phyloP scores from a whole-genome alignment of 176 grass and related monocot species.

The Juncus inflexus region DNA sequence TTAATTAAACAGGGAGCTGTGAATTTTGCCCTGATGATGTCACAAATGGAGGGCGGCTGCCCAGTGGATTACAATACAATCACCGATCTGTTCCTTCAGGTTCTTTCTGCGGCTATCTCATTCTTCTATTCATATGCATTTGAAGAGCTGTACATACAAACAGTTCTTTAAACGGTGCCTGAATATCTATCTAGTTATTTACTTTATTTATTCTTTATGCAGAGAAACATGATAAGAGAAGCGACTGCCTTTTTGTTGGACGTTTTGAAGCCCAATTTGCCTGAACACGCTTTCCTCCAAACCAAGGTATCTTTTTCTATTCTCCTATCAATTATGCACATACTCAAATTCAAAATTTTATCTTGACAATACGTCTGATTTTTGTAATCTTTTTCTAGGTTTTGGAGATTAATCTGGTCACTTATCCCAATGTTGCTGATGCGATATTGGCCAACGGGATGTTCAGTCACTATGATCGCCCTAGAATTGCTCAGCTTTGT shows the following conservation, averaged over 20 bases:
- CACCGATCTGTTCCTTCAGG: constrained; percentile 97
- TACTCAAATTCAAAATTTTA: not conserved
- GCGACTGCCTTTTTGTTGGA: constrained; percentile 93
- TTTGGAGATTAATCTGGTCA: constrained; percentile 96
- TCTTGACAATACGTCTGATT: not conserved
- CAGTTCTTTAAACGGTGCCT: not conserved
- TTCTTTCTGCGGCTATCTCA: constrained; percentile 31
- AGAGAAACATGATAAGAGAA: constrained; percentile 90
- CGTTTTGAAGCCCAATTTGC: constrained; percentile 92
- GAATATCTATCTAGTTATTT: constrained; percentile 8
- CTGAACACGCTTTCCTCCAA: constrained; percentile 90
- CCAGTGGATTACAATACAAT: constrained; percentile 92
- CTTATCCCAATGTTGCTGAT: constrained; percentile 97
- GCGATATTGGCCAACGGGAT: constrained; percentile 98
- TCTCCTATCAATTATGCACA: not conserved
- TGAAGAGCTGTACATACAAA: not conserved
- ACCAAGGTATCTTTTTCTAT: constrained; percentile 57
- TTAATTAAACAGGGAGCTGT: constrained; percentile 63
- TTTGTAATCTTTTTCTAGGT: constrained; percentile 49
- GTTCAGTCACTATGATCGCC: constrained; percentile 97
- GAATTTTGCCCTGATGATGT: constrained; percentile 99
- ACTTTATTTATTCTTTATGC: constrained; percentile 11
- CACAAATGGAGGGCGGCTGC: constrained; percentile 97
- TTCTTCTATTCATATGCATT: constrained; percentile 32
- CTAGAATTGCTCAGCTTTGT: constrained; percentile 95